Conservation (phyloP, 2,329 filamentous ascomycete genomes). For the Ascochyta clinopodiicola region DNA sequence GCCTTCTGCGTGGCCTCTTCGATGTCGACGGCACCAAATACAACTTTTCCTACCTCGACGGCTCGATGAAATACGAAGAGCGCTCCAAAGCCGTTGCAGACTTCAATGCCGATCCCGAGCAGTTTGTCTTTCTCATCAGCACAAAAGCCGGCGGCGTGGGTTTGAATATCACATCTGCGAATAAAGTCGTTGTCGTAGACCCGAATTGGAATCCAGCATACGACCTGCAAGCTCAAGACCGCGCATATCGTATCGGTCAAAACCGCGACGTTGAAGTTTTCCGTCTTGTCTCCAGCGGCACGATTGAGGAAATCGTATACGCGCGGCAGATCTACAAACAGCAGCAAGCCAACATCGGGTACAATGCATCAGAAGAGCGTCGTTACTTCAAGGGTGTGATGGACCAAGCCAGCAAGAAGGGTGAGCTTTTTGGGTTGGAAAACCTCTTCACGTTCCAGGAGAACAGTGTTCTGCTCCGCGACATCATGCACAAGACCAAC, state of each 20-base stretch:
- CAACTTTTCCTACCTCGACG: constrained; percentile 89
- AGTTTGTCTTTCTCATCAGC: constrained; percentile 95
- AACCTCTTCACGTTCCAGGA: constrained; percentile 87
- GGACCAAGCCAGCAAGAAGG: constrained; percentile 79
- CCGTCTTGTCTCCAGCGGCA: constrained; percentile 85
- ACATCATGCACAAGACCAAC: constrained; percentile 98
- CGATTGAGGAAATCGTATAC: constrained; percentile 96
- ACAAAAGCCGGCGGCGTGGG: constrained; percentile 93
- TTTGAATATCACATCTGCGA: constrained; percentile 94
- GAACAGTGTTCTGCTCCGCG: constrained; percentile 81
- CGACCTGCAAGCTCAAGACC: constrained; percentile 93
- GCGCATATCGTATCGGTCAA: constrained; percentile 95
- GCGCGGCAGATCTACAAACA: constrained; percentile 98
- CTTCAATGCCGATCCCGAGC: constrained; percentile 85
- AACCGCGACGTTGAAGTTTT: constrained; percentile 94
- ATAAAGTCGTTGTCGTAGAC: constrained; percentile 97
- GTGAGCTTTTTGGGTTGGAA: constrained; percentile 88
- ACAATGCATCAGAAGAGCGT: constrained; percentile 88
- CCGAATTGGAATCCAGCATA: constrained; percentile 98
- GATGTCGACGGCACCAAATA: constrained; percentile 78
- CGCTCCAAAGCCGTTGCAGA: constrained; percentile 82
- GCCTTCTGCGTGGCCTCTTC: constrained; percentile 85
- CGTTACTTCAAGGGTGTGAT: constrained; percentile 96
- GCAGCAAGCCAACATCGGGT: constrained; percentile 97
- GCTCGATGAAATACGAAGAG: constrained; percentile 81